A percentile compares a stretch with the other conserved stretches of the same genome.
phyloP scores from a whole-genome alignment of 2,329 filamentous ascomycete species.

The Pseudogymnoascus sp. region DNA sequence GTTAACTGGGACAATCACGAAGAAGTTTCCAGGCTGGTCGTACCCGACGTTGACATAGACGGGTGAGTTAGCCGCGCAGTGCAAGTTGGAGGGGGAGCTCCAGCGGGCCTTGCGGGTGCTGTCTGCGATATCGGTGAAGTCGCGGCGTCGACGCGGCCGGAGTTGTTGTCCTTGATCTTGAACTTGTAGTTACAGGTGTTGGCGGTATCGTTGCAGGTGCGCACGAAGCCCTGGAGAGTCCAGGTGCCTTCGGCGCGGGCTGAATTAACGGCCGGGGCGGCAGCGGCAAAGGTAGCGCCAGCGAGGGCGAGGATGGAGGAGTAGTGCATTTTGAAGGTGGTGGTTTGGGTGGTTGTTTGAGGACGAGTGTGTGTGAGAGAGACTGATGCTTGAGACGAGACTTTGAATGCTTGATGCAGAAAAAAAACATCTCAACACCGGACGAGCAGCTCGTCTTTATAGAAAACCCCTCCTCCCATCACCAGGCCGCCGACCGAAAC shows the following conservation, averaged over 20 bases:
- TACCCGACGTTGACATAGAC: conserved; percentile 8
- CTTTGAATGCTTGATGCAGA: neutral
- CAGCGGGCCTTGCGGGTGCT: conserved; percentile 1
- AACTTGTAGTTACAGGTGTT: conserved; percentile 11
- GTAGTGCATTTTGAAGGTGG: conserved; percentile 1
- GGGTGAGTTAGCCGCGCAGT: neutral
- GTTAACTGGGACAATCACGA: neutral
- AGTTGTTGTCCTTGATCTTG: neutral
- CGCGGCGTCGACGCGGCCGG: neutral
- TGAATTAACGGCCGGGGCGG: neutral
- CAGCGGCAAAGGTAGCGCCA: neutral
- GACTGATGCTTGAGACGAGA: neutral
- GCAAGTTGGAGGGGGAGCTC: neutral
- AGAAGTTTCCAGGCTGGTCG: conserved; percentile 7
- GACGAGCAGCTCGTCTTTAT: neutral
- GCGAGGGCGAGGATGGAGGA: conserved; percentile 6
- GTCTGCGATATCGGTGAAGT: neutral
- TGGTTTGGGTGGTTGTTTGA: neutral
- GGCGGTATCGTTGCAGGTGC: conserved; percentile 11
- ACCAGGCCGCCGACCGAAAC: neutral
- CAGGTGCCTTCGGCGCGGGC: conserved; percentile 5
- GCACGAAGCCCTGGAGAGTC: conserved; percentile 11
- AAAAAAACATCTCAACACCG: neutral
- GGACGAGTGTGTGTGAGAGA: neutral
- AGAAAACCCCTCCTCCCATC: neutral